Conservation (phyloP, 1,284 basidiomycete genomes). For the Heliocybe sulcata region DNA sequence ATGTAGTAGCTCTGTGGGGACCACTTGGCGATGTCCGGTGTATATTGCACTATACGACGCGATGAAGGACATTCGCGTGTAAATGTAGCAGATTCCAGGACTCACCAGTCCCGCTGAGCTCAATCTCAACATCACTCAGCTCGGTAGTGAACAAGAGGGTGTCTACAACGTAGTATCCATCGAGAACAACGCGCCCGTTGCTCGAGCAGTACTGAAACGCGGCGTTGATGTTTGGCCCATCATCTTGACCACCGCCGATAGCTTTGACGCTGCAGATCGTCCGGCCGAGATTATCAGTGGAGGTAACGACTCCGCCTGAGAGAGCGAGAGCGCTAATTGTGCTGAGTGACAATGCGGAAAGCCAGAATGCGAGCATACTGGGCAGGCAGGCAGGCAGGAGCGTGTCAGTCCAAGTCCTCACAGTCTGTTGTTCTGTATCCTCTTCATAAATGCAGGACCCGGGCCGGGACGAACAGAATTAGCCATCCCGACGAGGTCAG, state of each 20-base stretch:
- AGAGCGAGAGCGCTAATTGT: background rate
- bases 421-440: background rate
- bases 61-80: background rate
- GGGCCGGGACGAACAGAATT: background rate
- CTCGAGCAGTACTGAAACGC: slow-evolving; percentile 24
- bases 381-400: background rate
- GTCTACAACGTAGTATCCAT: slow-evolving; percentile 31
- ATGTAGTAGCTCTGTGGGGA: slow-evolving; percentile 29
- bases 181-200: slow-evolving; percentile 23
- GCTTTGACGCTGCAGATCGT: slow-evolving; percentile 21
- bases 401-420: background rate
- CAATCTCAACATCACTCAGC: slow-evolving; percentile 30
- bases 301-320: background rate
- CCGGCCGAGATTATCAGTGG: background rate
- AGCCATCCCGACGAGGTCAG: background rate
- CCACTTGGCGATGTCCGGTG: slow-evolving; percentile 41
- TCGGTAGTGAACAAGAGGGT: slow-evolving; percentile 30
- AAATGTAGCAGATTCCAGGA: background rate
- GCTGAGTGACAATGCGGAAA: background rate
- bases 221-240: slow-evolving; percentile 24
- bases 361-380: background rate
- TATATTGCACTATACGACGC: slow-evolving; percentile 22
- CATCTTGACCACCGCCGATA: slow-evolving; percentile 27
- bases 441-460: background rate
- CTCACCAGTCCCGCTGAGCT: slow-evolving; percentile 28